Conservation (phyloP, 306 rosid species). For the Heteromeles arbutifolia region DNA sequence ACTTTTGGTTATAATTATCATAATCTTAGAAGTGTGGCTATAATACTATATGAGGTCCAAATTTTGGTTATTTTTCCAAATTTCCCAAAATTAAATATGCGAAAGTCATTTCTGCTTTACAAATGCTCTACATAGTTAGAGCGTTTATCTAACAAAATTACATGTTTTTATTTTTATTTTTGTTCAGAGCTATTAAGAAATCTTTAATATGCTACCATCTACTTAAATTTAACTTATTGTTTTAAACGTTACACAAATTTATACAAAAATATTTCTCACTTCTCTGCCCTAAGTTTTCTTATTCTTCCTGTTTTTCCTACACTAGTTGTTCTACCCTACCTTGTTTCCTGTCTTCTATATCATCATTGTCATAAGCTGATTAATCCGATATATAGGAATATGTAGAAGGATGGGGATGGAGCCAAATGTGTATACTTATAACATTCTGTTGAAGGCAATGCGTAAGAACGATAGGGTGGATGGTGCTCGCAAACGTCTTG, state of each 20-base stretch:
- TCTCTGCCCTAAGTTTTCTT: not conserved
- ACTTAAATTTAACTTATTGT: not conserved
- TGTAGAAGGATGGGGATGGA: slow-evolving; percentile 81
- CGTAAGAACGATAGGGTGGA: slow-evolving; percentile 30
- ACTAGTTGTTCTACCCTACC: not conserved
- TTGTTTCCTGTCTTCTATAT: slow-evolving; percentile 1
- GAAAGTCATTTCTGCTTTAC: no score
- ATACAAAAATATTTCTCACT: not conserved
- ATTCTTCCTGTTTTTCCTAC: not conserved
- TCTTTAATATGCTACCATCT: no score
- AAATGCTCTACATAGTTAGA: no score
- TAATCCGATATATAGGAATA: slow-evolving; percentile 55
- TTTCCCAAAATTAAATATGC: no score
- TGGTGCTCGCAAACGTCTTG: slow-evolving; percentile 69
- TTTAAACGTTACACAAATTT: not conserved
- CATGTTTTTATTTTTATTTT: no score
- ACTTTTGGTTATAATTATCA: no score
- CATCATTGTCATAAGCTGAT: slow-evolving; percentile 34
- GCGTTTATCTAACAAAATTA: no score
- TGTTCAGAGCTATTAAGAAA: slow-evolving; percentile 54
- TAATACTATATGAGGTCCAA: no score
- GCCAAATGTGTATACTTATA: slow-evolving; percentile 77
- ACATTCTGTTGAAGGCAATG: slow-evolving; percentile 30
- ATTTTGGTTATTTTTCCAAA: no score
- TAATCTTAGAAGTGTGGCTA: no score